Base-by-base conservation (phyloP, 192 early-diverging fungal species). In the Coemansia sp. region DNA sequence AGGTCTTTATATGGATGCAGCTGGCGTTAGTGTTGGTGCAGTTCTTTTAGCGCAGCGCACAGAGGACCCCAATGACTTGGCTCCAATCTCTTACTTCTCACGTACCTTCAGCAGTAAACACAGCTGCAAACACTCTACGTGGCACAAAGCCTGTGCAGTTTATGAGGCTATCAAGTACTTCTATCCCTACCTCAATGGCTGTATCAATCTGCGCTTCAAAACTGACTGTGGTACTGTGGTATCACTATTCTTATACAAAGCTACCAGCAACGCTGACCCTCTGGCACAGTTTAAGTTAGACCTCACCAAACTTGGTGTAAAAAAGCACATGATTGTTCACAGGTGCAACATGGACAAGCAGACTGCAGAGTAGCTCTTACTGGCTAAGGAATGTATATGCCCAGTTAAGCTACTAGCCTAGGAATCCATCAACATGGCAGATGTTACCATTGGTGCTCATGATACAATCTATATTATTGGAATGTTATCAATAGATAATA, bases 141-240 rank as follows among this genome's bases (percentile, higher is more conserved):
- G 64, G 62, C 32, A 59, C 4, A 66, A 78, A 58, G 66, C 70
- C 0, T 66, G 54, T 8, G 70, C 69, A 0, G 63, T 69, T 0
- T 36, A 62, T 5, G 52, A 64, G 32, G 53, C 70, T 0, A 67
- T 67, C 25, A 59, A 60, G 23, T 29, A 66, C 23, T 72, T 78
- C 36, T 78, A 72, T 51, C 54, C 66, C 0, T 72, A 66, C 29
- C 53, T 78, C 0, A 70, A 72, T 25, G 63, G 76, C 0, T 69
- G 70, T 2, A 39, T 20, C 5, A 72, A 72, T 54, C 30, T n/a
- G 23, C 42, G 42, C 2, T 61, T 78, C 6, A 58, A 72, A 42
- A 64, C 70, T 6, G 70, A 78, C 59, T 65, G 65, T 19, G 39
- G 59, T 27, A 68, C 63, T 1, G 50, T 68, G 0, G 60, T 62